Percentiles rank a stretch among this genome's conserved stretches.
These are phyloP conservation scores for Pseudocercospora eumusae DNA, from an alignment of 2,329 filamentous ascomycete genomes.

Conservation along the genomic window DNA sequence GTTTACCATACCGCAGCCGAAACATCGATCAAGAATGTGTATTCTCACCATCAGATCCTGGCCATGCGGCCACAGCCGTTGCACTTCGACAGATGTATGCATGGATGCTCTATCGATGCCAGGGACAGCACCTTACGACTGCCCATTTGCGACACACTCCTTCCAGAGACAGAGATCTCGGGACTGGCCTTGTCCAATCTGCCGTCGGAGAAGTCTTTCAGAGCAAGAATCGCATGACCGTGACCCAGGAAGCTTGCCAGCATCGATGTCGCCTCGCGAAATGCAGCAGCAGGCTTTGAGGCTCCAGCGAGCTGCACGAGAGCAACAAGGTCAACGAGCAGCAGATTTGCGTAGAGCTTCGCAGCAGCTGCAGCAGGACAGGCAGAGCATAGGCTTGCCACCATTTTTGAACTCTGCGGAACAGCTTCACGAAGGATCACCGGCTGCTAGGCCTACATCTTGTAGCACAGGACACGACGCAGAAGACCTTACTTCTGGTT, in stretches of 20 bases:
- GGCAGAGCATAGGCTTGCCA: neutral
- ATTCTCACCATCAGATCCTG: constrained; percentile 24
- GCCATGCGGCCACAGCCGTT: constrained; percentile 23
- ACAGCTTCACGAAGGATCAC: neutral
- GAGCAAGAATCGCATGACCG: neutral
- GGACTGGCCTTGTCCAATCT: constrained; percentile 22
- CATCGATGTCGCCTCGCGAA: neutral
- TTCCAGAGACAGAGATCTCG: constrained; percentile 5
- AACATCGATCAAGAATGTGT: constrained; percentile 19
- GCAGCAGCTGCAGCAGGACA: neutral
- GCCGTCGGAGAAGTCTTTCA: neutral
- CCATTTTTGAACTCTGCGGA: neutral
- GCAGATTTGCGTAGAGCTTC: neutral
- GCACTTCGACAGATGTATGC: constrained; percentile 23
- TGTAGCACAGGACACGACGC: neutral
- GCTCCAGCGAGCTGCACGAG: neutral
- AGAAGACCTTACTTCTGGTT: neutral
- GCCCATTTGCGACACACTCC: constrained; percentile 13
- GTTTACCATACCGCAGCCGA: neutral
- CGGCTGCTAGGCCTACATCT: neutral
- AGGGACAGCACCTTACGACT: constrained; percentile 18
- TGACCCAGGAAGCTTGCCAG: neutral
- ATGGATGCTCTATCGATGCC: constrained; percentile 18
- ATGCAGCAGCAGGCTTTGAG: neutral
- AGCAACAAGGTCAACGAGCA: neutral